Evolutionary conservation across 805 yeast genomes (phyloP), one percentile per base, ranked within the genome.

Genomic region (Candida ovalis): DNA sequence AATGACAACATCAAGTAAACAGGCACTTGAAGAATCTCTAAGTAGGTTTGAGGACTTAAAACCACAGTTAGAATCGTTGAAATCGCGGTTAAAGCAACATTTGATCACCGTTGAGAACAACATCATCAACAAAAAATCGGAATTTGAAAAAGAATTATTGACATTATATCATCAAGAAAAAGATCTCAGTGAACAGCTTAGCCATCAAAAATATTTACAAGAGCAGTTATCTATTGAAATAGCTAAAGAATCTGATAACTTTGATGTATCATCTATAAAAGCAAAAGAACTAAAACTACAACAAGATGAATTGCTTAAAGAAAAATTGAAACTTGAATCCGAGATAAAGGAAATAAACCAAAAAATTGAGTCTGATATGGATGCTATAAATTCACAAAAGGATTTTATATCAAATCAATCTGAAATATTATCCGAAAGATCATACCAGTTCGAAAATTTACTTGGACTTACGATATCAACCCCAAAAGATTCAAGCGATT

Each of bases 391-490:
- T 50, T 50, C 59, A 44, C 54, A 58, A 53, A 63, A 65, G 44
- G 56, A 59, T 18, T 60, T 65, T 40, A 55, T 77, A 32, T 54
- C 63, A 15, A 56, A 59, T 6, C 81, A 77, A 57, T 60, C 68
- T 4, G 56, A 58, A 24, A 57, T 66, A 28, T 77, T 76, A 48
- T 64, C 64, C 41, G 72, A 69, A 21, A 79, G 75, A 53, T 56
- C 74, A 23, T 55, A 62, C 23, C 76, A 74, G 52, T 74, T 66
- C 53, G 81, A 78, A 50, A 65, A 62, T 42, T 67, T 75, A 48
- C 62, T 76, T 45, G 84, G 84, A 1, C 54, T 78, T 25, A 68
- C 63, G 43, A 70, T 79, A 33, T 75, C 74, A 50, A 74, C 72
- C 6, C 35, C 35, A 10, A 6, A 30, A 15, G 35, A 30, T 30